Evolutionary conservation across 768 basidiomycete genomes (phyloP).

Genomic region (Boletus tylopilopsis): DNA sequence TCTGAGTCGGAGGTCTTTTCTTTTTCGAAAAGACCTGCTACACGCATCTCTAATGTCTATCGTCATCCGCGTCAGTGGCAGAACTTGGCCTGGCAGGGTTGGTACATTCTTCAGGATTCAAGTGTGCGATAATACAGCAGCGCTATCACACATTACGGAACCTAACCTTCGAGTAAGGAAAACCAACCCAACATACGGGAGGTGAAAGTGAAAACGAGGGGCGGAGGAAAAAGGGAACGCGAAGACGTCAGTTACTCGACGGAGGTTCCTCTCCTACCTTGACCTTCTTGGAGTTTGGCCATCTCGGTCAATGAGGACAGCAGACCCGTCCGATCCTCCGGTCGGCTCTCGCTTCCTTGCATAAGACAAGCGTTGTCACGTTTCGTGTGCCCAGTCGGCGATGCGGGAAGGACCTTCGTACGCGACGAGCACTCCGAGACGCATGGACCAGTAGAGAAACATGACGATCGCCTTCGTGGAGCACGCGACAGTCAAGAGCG

Average conservation of each 20-base stretch:
- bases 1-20: no score
- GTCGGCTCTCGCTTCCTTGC: slow-evolving; percentile 14
- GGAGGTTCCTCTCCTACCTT: slow-evolving; percentile 21
- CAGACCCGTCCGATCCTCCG: slow-evolving; percentile 25
- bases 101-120: slow-evolving; percentile 4
- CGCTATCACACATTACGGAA: not conserved
- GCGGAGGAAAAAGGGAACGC: not conserved
- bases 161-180: not conserved
- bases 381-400: slow-evolving; percentile 30
- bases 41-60: no score
- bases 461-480: slow-evolving; percentile 31
- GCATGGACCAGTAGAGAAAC: slow-evolving; percentile 31
- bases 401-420: slow-evolving; percentile 31
- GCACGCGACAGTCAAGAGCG: slow-evolving; percentile 31
- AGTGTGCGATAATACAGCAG: slow-evolving; percentile 15
- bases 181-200: not conserved
- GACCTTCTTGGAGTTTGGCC: slow-evolving; percentile 15
- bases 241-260: not conserved
- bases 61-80: no score
- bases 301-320: slow-evolving; percentile 20
- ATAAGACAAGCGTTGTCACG: slow-evolving; percentile 19
- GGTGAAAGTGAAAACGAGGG: not conserved
- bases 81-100: no score
- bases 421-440: slow-evolving; percentile 35
- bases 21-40: no score